Conservation (phyloP, 2,329 filamentous ascomycete species). For the Fusarium hostae region DNA sequence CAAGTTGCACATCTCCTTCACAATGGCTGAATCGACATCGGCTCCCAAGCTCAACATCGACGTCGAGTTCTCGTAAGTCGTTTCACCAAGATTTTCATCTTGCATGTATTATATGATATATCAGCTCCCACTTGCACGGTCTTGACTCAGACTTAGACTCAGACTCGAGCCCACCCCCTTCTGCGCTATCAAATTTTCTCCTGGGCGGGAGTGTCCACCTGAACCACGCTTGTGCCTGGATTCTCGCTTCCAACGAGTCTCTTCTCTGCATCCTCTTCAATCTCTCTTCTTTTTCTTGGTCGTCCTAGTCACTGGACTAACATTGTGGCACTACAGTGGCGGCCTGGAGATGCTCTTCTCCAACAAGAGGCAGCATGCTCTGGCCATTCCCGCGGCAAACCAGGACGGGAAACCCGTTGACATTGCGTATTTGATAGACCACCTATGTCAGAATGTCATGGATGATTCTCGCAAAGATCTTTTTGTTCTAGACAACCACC, state of each 20-base stretch:
- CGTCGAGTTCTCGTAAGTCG: conserved; percentile 74
- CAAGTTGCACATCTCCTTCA: conserved; percentile 6
- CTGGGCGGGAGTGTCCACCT: conserved; percentile 16
- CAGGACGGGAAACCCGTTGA: conserved; percentile 70
- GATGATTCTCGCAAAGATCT: conserved; percentile 86
- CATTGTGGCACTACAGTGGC: conserved; percentile 66
- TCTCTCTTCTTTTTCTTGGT: conserved; percentile 17
- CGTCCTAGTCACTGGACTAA: conserved; percentile 29
- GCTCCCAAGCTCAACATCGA: conserved; percentile 64
- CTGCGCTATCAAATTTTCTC: conserved; percentile 11
- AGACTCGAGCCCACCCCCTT: conserved; percentile 16
- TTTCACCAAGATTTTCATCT: conserved; percentile 24
- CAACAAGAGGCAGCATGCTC: conserved; percentile 77
- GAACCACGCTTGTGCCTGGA: conserved; percentile 35
- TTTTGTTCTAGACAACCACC: conserved; percentile 86
- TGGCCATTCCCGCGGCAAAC: conserved; percentile 74
- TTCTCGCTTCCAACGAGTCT: conserved; percentile 7
- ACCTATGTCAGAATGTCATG: conserved; percentile 86
- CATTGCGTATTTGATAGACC: conserved; percentile 78
- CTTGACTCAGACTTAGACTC: conserved; percentile 6
- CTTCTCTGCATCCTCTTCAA: conserved; percentile 12
- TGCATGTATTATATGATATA: conserved; percentile 41
- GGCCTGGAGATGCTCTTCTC: conserved; percentile 95
- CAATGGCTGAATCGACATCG: conserved; percentile 32
- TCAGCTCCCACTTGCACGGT: conserved; percentile 33